Evolutionary conservation across 352 stramenopile species (phyloP).

Genomic region (Pythium insidiosum): DNA sequence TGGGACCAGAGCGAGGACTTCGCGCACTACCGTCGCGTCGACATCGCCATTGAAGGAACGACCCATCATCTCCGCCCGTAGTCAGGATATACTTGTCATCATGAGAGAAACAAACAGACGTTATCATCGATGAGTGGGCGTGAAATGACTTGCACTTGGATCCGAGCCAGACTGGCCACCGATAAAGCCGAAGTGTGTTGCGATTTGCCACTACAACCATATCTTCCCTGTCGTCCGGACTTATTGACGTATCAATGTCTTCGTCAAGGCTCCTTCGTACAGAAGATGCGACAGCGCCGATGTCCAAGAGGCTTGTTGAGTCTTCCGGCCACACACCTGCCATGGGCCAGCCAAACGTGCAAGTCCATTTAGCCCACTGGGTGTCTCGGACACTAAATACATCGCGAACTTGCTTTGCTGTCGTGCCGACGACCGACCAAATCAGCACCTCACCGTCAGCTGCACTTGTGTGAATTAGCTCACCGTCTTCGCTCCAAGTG

Average conservation of each 20-base stretch:
- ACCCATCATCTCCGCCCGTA: slow-evolving; percentile 43
- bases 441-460: slow-evolving; percentile 54
- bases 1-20: background rate
- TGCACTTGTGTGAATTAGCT: slow-evolving; percentile 78
- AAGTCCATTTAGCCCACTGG: slow-evolving; percentile 58
- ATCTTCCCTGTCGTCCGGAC: slow-evolving; percentile 17
- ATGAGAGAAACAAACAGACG: slow-evolving; percentile 37
- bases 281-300: slow-evolving; percentile 34
- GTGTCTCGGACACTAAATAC: slow-evolving; percentile 46
- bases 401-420: slow-evolving; percentile 56
- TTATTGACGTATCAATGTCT: background rate
- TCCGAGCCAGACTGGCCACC: slow-evolving; percentile 32
- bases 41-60: slow-evolving; percentile 50
- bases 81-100: slow-evolving; percentile 41
- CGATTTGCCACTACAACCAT: slow-evolving; percentile 39
- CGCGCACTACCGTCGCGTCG: background rate
- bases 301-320: slow-evolving; percentile 38
- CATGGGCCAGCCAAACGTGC: slow-evolving; percentile 58
- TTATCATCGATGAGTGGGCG: slow-evolving; percentile 37
- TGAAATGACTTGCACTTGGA: slow-evolving; percentile 35
- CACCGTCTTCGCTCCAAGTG: slow-evolving; percentile 79
- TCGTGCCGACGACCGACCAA: slow-evolving; percentile 32
- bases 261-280: slow-evolving; percentile 10
- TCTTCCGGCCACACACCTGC: slow-evolving; percentile 54
- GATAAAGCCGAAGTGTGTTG: slow-evolving; percentile 37